Percentiles rank a stretch among this genome's conserved stretches.
Conservation (phyloP, 306 rosid genomes). For the Cucumis cinereus region DNA sequence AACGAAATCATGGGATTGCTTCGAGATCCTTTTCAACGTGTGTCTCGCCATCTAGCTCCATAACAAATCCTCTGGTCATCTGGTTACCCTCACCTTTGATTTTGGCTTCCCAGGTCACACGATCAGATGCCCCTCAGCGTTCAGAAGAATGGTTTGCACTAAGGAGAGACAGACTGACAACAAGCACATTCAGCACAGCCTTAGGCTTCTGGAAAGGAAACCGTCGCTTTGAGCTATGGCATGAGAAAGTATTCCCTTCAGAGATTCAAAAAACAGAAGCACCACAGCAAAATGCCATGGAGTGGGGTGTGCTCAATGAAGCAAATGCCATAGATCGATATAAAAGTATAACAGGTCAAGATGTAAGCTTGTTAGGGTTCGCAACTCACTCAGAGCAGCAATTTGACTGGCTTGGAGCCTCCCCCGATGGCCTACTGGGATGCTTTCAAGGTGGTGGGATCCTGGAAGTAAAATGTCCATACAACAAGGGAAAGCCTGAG, state of each 20-base stretch:
- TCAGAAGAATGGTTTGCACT: constrained; percentile 97
- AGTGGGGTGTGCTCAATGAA: constrained; percentile 88
- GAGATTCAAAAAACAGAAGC: constrained; percentile 28
- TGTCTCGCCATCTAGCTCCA: constrained; percentile 11
- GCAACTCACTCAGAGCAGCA: constrained; percentile 51
- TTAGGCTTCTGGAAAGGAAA: constrained; percentile 87
- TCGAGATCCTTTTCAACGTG: constrained; percentile 26
- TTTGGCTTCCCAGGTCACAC: constrained; percentile 28
- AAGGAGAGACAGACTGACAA: constrained; percentile 79
- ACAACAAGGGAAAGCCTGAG: constrained; percentile 92
- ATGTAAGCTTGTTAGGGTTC: constrained; percentile 61
- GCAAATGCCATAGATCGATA: constrained; percentile 59
- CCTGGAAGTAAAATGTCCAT: constrained; percentile 93
- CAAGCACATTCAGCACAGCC: constrained; percentile 90
- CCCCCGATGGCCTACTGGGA: constrained; percentile 77
- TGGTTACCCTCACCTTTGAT: constrained; percentile 27
- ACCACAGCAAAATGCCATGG: constrained; percentile 50
- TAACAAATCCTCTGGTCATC: constrained; percentile 13
- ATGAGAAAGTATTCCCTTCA: constrained; percentile 55
- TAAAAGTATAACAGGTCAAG: constrained; percentile 59
- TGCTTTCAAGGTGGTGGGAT: constrained; percentile 54
- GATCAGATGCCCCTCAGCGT: constrained; percentile 52
- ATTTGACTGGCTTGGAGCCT: constrained; percentile 80
- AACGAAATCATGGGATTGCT: constrained; percentile 14
- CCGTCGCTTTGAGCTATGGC: constrained; percentile 75